phyloP scores from a whole-genome alignment of 2,329 filamentous ascomycete species.

The Penicillium brevicompactum region DNA sequence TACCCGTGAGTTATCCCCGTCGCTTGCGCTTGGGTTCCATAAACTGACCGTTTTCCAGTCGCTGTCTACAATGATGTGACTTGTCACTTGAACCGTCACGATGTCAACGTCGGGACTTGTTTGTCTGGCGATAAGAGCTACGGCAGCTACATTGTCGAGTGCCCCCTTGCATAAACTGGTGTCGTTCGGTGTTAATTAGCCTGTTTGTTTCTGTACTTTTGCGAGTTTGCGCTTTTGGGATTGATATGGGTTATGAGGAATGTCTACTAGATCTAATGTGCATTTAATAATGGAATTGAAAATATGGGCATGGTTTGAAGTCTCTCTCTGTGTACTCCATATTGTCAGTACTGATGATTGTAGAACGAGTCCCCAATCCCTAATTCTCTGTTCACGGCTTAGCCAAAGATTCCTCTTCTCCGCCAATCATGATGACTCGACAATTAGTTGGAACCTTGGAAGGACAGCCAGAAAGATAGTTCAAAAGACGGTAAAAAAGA shows the following conservation, averaged over 20 bases:
- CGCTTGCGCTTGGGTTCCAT: not conserved
- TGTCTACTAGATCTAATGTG: too few relatives aligned
- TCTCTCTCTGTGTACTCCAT: too few relatives aligned
- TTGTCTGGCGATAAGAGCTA: slow-evolving; percentile 5
- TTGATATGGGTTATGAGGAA: not conserved
- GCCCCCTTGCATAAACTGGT: not conserved
- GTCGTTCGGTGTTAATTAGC: not conserved
- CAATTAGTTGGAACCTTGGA: too few relatives aligned
- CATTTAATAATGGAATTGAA: too few relatives aligned
- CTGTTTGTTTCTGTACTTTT: not conserved
- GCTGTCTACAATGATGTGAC: slow-evolving; percentile 10
- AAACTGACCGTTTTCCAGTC: slow-evolving; percentile 5
- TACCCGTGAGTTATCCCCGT: slow-evolving; percentile 6
- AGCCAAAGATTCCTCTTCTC: too few relatives aligned
- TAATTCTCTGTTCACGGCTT: too few relatives aligned
- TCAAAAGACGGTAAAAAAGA: too few relatives aligned
- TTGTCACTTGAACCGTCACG: slow-evolving; percentile 7
- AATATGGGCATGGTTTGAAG: too few relatives aligned
- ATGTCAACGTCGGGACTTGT: slow-evolving; percentile 2
- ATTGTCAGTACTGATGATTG: too few relatives aligned
- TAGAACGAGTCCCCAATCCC: too few relatives aligned
- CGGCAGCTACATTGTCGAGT: slow-evolving; percentile 8
- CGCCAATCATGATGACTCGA: too few relatives aligned
- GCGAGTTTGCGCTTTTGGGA: not conserved
- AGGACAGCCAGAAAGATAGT: too few relatives aligned